A percentile compares a stretch with the other conserved stretches of the same genome.
Conservation (phyloP, 2,329 filamentous ascomycete genomes). For the Colletotrichum sp. region DNA sequence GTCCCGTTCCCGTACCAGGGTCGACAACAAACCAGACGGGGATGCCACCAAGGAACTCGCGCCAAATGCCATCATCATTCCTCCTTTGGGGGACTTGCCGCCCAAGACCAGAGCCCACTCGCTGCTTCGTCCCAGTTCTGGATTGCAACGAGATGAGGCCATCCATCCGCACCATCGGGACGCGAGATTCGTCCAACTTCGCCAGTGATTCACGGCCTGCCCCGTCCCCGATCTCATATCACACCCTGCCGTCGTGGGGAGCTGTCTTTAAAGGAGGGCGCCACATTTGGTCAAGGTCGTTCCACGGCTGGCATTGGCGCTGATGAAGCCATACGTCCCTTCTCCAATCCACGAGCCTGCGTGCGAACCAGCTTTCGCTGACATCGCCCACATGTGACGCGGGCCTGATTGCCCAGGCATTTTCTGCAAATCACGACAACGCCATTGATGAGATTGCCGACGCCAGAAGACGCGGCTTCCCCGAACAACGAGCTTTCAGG, state of each 20-base stretch:
- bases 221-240: background rate
- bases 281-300: background rate
- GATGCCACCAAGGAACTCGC: conserved; percentile 4
- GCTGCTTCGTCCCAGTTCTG: background rate
- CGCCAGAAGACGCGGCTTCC: background rate
- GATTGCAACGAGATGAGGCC: background rate
- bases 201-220: background rate
- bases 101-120: background rate
- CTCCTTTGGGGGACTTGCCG: background rate
- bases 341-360: background rate
- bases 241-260: background rate
- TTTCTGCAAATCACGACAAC: background rate
- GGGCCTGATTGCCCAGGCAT: background rate
- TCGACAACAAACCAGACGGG: background rate
- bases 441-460: background rate
- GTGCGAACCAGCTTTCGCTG: background rate
- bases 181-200: background rate
- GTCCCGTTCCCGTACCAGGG: conserved; percentile 1
- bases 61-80: conserved; percentile 6
- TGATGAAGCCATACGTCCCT: background rate
- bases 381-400: background rate
- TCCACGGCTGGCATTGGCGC: background rate
- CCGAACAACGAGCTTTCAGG: background rate
- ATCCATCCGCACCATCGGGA: background rate
- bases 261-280: background rate